Evolutionary conservation across 2,329 filamentous ascomycete genomes (phyloP).

Genomic region (Talaromyces islandicus): DNA sequence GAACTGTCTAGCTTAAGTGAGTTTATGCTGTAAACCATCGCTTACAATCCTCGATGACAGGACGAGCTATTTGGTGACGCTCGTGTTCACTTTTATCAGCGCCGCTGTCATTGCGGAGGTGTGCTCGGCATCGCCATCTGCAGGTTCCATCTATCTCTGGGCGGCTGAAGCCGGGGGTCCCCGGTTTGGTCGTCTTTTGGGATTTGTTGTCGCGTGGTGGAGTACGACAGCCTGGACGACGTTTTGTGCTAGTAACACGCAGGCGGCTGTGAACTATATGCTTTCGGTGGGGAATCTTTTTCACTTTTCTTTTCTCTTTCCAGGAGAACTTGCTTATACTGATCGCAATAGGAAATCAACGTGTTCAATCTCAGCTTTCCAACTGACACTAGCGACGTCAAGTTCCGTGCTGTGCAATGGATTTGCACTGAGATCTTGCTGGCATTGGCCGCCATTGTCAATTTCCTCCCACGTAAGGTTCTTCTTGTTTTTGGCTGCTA

Average conservation of each 20-base stretch:
- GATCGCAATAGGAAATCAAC: conserved; percentile 44
- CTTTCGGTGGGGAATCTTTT: conserved; percentile 37
- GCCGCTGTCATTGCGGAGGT: conserved; percentile 57
- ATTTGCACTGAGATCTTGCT: conserved; percentile 50
- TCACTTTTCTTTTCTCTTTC: conserved; percentile 8
- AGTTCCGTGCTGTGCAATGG: conserved; percentile 58
- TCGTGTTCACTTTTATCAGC: conserved; percentile 56
- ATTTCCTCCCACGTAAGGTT: conserved; percentile 45
- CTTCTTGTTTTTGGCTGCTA: neutral
- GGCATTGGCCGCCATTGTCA: conserved; percentile 45
- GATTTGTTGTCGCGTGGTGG: conserved; percentile 61
- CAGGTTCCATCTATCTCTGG: conserved; percentile 57
- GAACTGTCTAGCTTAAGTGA: neutral
- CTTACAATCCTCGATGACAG: conserved; percentile 22
- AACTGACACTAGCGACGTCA: conserved; percentile 47
- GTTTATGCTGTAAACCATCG: neutral
- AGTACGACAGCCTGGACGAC: conserved; percentile 58
- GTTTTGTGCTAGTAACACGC: conserved; percentile 51
- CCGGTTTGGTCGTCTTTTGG: conserved; percentile 50
- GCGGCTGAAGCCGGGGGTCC: conserved; percentile 55
- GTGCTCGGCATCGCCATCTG: conserved; percentile 54
- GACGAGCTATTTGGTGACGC: conserved; percentile 56
- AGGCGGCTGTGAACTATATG: conserved; percentile 49
- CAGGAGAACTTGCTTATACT: neutral
- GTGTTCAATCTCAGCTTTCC: conserved; percentile 54